Percentiles rank a stretch among this genome's conserved stretches.
phyloP scores from a whole-genome alignment of 148 eudicot genomes.

The Fagopyrum homotropicum region DNA sequence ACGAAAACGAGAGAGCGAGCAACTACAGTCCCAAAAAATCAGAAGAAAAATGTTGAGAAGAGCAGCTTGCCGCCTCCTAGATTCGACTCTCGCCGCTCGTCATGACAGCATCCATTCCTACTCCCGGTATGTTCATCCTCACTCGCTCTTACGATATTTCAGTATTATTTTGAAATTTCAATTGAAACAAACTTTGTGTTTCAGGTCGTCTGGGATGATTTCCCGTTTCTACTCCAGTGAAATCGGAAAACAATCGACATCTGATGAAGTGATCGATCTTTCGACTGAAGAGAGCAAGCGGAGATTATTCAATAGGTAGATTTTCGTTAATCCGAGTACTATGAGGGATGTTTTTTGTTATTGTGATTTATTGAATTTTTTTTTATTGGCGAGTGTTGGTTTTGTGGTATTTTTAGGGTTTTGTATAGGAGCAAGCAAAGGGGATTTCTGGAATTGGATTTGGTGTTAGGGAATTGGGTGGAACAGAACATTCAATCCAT shows the following conservation, averaged over 20 bases:
- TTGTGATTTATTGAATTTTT: not conserved
- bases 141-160: not conserved
- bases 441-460: conserved; percentile 86
- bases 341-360: not conserved
- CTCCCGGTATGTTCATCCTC: not conserved
- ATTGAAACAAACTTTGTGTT: not conserved
- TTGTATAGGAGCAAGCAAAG: conserved; percentile 94
- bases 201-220: conserved; percentile 7
- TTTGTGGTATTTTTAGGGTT: conserved; percentile 36
- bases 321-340: not conserved
- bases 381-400: not conserved
- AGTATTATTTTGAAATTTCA: not conserved
- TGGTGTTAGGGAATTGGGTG: conserved; percentile 93
- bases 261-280: conserved; percentile 41
- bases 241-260: not conserved
- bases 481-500: conserved; percentile 72
- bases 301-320: conserved; percentile 56
- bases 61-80: conserved; percentile 9
- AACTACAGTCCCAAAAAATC: not conserved
- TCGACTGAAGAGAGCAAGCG: conserved; percentile 70
- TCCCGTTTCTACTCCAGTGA: not conserved
- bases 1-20: not conserved
- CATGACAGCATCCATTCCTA: not conserved
- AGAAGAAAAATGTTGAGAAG: conserved; percentile 8
- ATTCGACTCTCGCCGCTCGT: conserved; percentile 4